phyloP scores from a whole-genome alignment of 2,329 filamentous ascomycete species.

The Fusarium sp. region DNA sequence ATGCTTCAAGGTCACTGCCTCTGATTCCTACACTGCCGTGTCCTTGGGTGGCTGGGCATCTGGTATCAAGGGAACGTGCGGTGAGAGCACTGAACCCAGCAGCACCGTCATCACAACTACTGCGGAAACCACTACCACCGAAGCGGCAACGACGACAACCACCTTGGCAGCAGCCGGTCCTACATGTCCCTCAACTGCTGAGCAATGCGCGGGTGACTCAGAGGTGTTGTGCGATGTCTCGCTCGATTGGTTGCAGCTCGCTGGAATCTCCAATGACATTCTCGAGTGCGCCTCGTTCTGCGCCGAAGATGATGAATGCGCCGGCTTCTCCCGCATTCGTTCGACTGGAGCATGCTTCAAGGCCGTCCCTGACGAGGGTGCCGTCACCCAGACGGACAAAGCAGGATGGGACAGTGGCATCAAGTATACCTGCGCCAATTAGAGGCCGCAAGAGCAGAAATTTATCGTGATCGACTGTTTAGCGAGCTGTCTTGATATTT shows the following conservation, averaged over 20 bases:
- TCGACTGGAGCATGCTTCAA: not conserved
- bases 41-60: too few species aligned
- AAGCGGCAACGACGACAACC: not conserved
- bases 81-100: rapidly evolving
- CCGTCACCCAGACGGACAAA: not conserved
- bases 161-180: rapidly evolving
- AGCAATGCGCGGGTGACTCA: not conserved
- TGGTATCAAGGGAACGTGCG: not conserved
- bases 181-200: rapidly evolving
- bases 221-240: rapidly evolving
- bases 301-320: not conserved
- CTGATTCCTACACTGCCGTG: too few species aligned
- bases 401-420: not conserved
- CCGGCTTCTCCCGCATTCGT: not conserved
- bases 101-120: not conserved
- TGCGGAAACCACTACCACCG: not conserved
- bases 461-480: not conserved
- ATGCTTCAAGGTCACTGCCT: too few species aligned
- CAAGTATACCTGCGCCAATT: not conserved
- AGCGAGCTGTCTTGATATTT: not conserved
- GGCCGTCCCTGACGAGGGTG: not conserved
- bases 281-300: not conserved
- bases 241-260: not conserved
- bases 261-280: not conserved
- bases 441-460: not conserved